Evolutionary conservation across 2,329 filamentous ascomycete genomes (phyloP), one percentile per base, ranked within the genome.

Genomic region (Stagonosporopsis chrysanthemi): DNA sequence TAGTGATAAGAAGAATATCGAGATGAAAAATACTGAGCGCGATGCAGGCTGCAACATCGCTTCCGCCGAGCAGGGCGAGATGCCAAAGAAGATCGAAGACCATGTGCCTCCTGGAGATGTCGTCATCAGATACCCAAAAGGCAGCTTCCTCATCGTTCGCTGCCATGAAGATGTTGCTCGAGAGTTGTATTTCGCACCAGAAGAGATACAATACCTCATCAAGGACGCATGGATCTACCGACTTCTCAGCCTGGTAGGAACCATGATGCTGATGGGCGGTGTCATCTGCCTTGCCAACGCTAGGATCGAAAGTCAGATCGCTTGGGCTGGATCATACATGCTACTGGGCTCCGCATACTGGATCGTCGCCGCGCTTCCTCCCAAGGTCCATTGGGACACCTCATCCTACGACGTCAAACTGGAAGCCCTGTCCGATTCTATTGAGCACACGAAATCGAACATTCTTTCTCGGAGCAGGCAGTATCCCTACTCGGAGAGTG

Each of bases 251-350:
- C 68, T 84, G 22, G 62, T 82, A 3, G 81, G 80, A 58, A 83
- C 81, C 6, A 69, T 83, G 42, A 74, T 83, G 70, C 77, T 84
- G 45, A 83, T 84, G 81, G 74, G 80, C 35, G 81, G 82, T 12
- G 80, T 84, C 61, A 81, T 84, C 39, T 78, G 75, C 39, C 77
- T 84, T 3, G 81, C 80, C 59, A 84, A 83, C 52, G 77, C 81
- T 3, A 77, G 76, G 23, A 78, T 81, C 11, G 71, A 79, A 39
- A 70, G 79, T 0, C 82, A 84, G 59, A 77, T 82, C 31, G 79
- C 77, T 2, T 83, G 81, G 77, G 81, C 80, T 0, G 80, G 72
- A 1, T 76, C 80, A 0, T 84, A 81, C 63, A 79, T 83, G 72
- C 65, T 82, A 12, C 78, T 83, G 35, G 82, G 82, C 49, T 76